Evolutionary conservation across 2,329 filamentous ascomycete species (phyloP).

Genomic region (Cladophialophora immunda): DNA sequence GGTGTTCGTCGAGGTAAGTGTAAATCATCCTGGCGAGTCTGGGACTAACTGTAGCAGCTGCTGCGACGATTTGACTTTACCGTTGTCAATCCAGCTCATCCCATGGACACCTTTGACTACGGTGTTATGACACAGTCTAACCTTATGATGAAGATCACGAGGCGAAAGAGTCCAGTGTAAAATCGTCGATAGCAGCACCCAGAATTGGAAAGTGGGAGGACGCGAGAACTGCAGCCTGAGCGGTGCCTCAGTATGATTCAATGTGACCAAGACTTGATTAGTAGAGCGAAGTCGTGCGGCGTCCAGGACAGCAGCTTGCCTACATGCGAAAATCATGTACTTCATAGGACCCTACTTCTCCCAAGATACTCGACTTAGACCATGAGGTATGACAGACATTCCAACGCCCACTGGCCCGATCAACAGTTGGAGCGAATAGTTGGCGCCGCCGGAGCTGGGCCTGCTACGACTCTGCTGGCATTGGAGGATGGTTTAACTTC

Average conservation of each 20-base stretch:
- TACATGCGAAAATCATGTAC: no score
- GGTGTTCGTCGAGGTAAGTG: not conserved
- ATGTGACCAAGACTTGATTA: no score
- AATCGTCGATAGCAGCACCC: not conserved
- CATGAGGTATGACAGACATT: not conserved
- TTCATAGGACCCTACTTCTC: not conserved
- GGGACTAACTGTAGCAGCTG: not conserved
- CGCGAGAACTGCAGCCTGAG: no score
- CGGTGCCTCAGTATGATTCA: no score
- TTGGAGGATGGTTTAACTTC: not conserved
- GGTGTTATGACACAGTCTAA: not conserved
- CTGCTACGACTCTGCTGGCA: not conserved
- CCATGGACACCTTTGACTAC: slow-evolving; percentile 7
- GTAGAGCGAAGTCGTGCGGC: no score
- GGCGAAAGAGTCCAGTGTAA: not conserved
- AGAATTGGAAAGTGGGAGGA: not conserved
- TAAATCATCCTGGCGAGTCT: not conserved
- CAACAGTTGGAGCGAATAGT: not conserved
- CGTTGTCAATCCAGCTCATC: slow-evolving; percentile 1
- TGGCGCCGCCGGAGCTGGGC: not conserved
- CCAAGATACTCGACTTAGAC: not conserved
- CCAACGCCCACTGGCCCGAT: not conserved
- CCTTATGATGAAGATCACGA: slow-evolving; percentile 2
- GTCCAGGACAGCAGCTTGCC: no score
- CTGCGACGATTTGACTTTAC: slow-evolving; percentile 2